Base-by-base conservation (phyloP, 2,329 filamentous ascomycete genomes). In the Cladorrhinum sp. region DNA sequence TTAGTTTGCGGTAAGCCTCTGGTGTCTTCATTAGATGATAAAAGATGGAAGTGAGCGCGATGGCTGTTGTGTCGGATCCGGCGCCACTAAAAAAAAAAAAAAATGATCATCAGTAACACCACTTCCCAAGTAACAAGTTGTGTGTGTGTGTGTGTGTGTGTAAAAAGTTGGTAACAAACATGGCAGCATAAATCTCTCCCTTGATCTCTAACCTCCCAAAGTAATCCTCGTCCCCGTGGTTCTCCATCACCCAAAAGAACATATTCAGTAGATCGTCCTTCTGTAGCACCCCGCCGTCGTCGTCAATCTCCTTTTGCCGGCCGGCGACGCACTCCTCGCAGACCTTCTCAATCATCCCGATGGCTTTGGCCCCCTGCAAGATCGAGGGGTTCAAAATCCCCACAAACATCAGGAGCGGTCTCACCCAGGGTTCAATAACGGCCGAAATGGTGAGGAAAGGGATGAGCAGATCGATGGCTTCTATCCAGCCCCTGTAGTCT, bases 11-110 rank as follows among this genome's bases (percentile, higher is more conserved):
- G 68, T 83, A 79, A 29, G 74, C 75, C 0, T 64, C 55, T 0
- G 81, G 82, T 62, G 85, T 77, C 68, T 81, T 83, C 38, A 87
- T 74, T 3, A 89, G 72, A 70, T 84, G 81, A 71, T 88, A 88
- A 68, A 89, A 83, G 1, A 88, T 77, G 1, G 82, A 78, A 10
- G 79, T 80, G 0, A 88, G 74, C 25, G 78, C 81, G 67, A 88
- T 88, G 16, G 83, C 85, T 0, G 86, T 89, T 1, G 86, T 89
- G 69, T 90, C 87, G 1, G 80, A 83, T 3, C 86, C 86, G 2
- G 62, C 67, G 22, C 18, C n/a, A 7, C 53, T 56, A 23, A 7
- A 38, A 54, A 6, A 10, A 23, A 25, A 27, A 10, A 27, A 27
- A n/a, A n/a, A 41, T 5, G 36, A 22, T 45, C 3, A 55, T 49